Evolutionary conservation across 2,329 filamentous ascomycete genomes (phyloP), one percentile per base, ranked within the genome.

Genomic region (Fusarium transvaalense): DNA sequence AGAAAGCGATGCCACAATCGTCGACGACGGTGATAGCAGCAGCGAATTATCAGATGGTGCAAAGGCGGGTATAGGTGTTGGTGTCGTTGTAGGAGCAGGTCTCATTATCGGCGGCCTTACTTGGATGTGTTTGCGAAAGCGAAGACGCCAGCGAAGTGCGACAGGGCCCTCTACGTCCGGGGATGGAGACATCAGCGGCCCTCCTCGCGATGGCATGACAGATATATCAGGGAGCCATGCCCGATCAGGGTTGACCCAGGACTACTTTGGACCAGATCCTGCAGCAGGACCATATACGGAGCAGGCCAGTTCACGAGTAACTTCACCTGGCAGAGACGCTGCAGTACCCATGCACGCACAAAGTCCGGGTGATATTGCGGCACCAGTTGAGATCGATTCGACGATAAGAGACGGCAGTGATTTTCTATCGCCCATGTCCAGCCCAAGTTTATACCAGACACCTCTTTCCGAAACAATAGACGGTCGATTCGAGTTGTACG

Each of bases 1-100:
- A 4, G 75, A 75, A 3, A 75, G 78, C n/a, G 76, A 73, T 14
- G 66, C 76, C 5, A 68, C 71, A 25, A 71, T 78, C 14, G 64
- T 76, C 21, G 75, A 76, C 3, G 73, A 75, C 1, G 69, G 77
- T 4, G 62, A 67, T 7, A 52, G 66, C 19, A 62, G 45, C 50
- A 54, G 46, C 4, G 74, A 75, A 4, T 73, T 88, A 8, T 83
- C 84, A 2, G 74, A 80, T 2, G 85, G 83, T 1, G 86, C 85
- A 4, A 87, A 84, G 70, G 86, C 84, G 0, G 87, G 87, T 4
- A 84, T 90, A n/a, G 86, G 83, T 8, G 79, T 85, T 1, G 87
- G 85, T 19, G 81, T 85, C 5, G 80, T 84, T 2, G 74, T 85
- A 0, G 83, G 78, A 29, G 80, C 78, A 2, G 77, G 80, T 5